Conservation (phyloP, 164 flowering plant genomes). For the Hamamelis virginiana region DNA sequence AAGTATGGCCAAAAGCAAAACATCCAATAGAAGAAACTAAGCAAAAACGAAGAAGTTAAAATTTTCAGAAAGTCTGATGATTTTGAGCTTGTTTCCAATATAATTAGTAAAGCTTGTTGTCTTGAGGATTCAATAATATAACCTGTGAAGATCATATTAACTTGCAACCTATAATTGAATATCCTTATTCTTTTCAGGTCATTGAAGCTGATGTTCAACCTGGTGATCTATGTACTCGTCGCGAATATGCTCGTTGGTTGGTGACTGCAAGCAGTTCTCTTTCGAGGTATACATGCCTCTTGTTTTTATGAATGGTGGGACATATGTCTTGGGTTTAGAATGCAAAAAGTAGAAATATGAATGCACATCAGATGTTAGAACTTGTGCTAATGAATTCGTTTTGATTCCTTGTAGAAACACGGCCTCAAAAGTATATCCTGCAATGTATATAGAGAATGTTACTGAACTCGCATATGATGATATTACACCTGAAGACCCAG, state of each 20-base stretch:
- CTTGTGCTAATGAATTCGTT: not conserved
- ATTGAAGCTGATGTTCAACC: slow-evolving; percentile 84
- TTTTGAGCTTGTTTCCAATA: no score
- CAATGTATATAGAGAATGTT: slow-evolving; percentile 93
- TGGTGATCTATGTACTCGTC: slow-evolving; percentile 84
- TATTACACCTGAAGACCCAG: slow-evolving; percentile 90
- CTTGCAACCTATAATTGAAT: not conserved
- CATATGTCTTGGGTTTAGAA: no score
- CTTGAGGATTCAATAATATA: not conserved
- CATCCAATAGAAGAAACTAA: no score
- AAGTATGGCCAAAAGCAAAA: no score
- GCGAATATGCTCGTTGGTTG: slow-evolving; percentile 98
- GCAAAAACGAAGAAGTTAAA: no score
- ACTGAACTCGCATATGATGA: slow-evolving; percentile 98
- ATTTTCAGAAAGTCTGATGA: no score
- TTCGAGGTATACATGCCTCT: slow-evolving; percentile 54
- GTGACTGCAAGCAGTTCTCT: slow-evolving; percentile 87
- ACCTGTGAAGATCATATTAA: not conserved
- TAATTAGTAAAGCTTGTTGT: no score
- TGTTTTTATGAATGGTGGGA: slow-evolving; percentile 6
- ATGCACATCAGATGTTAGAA: not conserved
- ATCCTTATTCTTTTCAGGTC: slow-evolving; percentile 48
- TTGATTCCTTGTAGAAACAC: slow-evolving; percentile 50
- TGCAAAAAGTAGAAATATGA: not conserved
- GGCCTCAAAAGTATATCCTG: slow-evolving; percentile 92